Percentiles rank a stretch among this genome's conserved stretches.
These are phyloP conservation scores for Furcasterigmium furcatum DNA, from an alignment of 2,329 filamentous ascomycete species.

Conservation along the genomic window DNA sequence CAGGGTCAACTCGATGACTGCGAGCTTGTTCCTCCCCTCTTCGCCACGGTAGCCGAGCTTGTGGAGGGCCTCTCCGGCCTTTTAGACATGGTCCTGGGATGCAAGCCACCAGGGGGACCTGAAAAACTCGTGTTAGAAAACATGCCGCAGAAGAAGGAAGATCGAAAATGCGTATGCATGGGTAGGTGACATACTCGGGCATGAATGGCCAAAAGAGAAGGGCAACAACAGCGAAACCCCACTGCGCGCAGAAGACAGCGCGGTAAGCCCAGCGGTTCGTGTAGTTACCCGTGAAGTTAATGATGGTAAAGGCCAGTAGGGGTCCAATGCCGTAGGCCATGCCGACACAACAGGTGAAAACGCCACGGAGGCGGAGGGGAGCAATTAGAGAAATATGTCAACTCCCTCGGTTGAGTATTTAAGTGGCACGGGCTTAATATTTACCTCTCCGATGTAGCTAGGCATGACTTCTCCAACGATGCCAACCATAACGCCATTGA, in stretches of 20 bases:
- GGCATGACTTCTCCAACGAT: slow-evolving; percentile 19
- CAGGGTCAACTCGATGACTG: slow-evolving; percentile 24
- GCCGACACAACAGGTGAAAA: slow-evolving; percentile 22
- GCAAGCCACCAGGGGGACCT: slow-evolving; percentile 40
- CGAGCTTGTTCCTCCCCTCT: slow-evolving; percentile 22
- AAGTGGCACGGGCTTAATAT: no score
- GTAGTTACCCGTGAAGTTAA: slow-evolving; percentile 22
- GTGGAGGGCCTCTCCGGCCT: slow-evolving; percentile 28
- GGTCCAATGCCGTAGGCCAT: slow-evolving; percentile 26
- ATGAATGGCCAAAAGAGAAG: slow-evolving; percentile 28
- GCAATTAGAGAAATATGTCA: slow-evolving; percentile 14
- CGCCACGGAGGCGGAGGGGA: slow-evolving; percentile 22
- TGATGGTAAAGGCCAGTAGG: slow-evolving; percentile 24
- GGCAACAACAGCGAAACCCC: slow-evolving; percentile 26
- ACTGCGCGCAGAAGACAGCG: slow-evolving; percentile 28
- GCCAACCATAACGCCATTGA: slow-evolving; percentile 34
- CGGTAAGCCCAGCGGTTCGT: slow-evolving; percentile 28
- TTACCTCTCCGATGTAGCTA: slow-evolving; percentile 27
- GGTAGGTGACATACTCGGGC: no score
- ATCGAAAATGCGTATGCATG: no score
- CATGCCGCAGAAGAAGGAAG: no score
- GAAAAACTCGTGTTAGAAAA: no score
- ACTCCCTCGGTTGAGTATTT: no score
- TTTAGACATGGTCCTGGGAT: slow-evolving; percentile 25
- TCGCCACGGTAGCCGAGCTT: slow-evolving; percentile 23